A percentile compares a stretch with the other conserved stretches of the same genome.
Evolutionary conservation across 1,139 yeast species (phyloP).

Genomic region (Debaryomyces nepalensis): DNA sequence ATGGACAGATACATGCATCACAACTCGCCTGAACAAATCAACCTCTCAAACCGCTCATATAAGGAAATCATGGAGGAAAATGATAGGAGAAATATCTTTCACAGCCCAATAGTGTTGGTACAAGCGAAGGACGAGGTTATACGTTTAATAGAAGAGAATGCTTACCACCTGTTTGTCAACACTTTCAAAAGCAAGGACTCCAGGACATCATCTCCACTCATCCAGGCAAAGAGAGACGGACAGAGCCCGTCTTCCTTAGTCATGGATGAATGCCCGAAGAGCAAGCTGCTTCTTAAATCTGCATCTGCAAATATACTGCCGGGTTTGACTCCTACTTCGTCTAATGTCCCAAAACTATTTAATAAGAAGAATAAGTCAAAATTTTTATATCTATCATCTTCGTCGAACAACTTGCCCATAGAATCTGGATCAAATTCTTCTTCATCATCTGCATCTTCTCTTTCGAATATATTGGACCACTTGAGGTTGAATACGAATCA

Average conservation of each 20-base stretch:
- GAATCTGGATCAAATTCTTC: slow-evolving; percentile 13
- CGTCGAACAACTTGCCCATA: slow-evolving; percentile 7
- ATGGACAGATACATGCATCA: slow-evolving; percentile 31
- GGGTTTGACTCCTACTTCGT: slow-evolving; percentile 5
- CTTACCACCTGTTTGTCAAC: slow-evolving; percentile 29
- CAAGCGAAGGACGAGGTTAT: slow-evolving; percentile 50
- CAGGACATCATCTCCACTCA: slow-evolving; percentile 5
- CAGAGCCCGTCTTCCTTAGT: slow-evolving; percentile 10
- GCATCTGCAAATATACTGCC: slow-evolving; percentile 6
- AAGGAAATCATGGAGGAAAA: slow-evolving; percentile 37
- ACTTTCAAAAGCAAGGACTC: slow-evolving; percentile 16
- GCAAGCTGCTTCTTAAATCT: not conserved
- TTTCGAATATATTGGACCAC: slow-evolving; percentile 35
- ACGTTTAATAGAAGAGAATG: slow-evolving; percentile 51
- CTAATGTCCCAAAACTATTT: slow-evolving; percentile 9
- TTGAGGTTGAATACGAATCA: slow-evolving; percentile 22
- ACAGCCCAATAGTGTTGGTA: slow-evolving; percentile 43
- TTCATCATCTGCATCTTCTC: slow-evolving; percentile 27
- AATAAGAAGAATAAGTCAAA: slow-evolving; percentile 8
- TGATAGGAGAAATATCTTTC: slow-evolving; percentile 28
- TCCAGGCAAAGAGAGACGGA: not conserved
- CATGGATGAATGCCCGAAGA: slow-evolving; percentile 2
- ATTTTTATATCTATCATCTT: slow-evolving; percentile 10
- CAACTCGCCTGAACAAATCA: slow-evolving; percentile 51
- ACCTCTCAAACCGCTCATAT: slow-evolving; percentile 42